Conservation (phyloP, 208 protist species). For the Acanthamoeba culbertsoni region DNA sequence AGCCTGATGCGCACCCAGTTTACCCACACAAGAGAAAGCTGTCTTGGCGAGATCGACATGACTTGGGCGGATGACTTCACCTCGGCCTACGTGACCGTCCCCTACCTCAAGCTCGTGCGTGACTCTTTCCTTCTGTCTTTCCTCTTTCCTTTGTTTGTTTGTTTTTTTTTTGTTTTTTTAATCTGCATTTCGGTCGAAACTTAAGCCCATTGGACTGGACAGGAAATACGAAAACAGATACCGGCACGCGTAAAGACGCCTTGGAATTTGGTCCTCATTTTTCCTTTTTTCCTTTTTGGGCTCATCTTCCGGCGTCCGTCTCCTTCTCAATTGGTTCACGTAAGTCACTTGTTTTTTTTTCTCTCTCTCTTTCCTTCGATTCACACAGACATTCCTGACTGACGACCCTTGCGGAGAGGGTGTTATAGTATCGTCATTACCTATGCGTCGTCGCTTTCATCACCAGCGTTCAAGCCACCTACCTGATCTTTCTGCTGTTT, state of each 20-base stretch:
- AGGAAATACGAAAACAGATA: not conserved
- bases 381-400: not conserved
- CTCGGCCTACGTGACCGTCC: constrained; percentile 6
- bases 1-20: not conserved
- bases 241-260: not conserved
- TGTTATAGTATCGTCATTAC: not conserved
- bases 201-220: not conserved
- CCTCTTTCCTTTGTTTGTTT: not conserved
- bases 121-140: not conserved
- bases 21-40: not conserved
- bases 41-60: not conserved
- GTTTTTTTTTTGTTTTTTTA: not conserved
- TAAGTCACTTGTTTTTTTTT: not conserved
- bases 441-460: not conserved
- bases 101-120: not conserved
- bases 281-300: constrained; percentile 6
- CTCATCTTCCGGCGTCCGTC: not conserved
- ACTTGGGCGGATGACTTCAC: constrained; percentile 17
- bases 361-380: not conserved
- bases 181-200: not conserved
- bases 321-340: not conserved
- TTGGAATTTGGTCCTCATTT: constrained; percentile 13
- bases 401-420: not conserved
- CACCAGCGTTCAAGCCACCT: not conserved
- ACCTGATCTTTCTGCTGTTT: not conserved